phyloP scores from a whole-genome alignment of 306 rosid genomes.

The Lathyrus oleraceus region DNA sequence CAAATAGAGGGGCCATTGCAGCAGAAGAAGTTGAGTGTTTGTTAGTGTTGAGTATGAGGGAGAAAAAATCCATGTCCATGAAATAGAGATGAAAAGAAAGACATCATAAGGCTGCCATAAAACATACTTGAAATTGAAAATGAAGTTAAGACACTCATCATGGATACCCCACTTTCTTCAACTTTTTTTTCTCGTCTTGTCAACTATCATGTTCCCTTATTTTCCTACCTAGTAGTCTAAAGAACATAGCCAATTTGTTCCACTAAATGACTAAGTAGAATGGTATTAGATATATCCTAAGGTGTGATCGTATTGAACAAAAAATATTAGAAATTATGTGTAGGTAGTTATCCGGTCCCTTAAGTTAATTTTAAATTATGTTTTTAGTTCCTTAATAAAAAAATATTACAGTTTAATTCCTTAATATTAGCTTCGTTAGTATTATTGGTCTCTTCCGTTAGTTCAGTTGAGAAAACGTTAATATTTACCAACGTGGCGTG shows the following conservation, averaged over 20 bases:
- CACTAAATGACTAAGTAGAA: not conserved
- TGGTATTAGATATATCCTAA: not conserved
- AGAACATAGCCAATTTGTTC: not conserved
- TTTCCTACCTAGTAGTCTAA: not conserved
- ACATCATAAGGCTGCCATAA: constrained; percentile 46
- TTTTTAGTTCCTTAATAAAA: no score
- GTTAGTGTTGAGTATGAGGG: constrained; percentile 11
- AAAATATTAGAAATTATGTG: not conserved
- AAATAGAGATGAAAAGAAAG: constrained; percentile 18
- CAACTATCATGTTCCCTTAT: constrained; percentile 26
- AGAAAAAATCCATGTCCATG: constrained; percentile 24
- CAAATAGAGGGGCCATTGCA: constrained; percentile 25
- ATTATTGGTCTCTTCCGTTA: no score
- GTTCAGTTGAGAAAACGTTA: no score
- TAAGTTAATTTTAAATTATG: no score
- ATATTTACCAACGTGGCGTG: no score
- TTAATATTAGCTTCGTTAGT: no score
- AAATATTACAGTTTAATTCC: no score
- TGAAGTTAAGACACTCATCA: constrained; percentile 8
- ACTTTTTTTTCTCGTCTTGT: constrained; percentile 39
- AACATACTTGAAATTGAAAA: constrained; percentile 35
- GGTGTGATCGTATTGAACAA: not conserved
- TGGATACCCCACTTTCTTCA: constrained; percentile 14
- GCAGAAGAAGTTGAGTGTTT: constrained; percentile 21
- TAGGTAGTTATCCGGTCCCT: no score